Percentiles rank a stretch among this genome's conserved stretches.
Evolutionary conservation across 768 basidiomycete species (phyloP).

Genomic region (Russula griseocarnosa): DNA sequence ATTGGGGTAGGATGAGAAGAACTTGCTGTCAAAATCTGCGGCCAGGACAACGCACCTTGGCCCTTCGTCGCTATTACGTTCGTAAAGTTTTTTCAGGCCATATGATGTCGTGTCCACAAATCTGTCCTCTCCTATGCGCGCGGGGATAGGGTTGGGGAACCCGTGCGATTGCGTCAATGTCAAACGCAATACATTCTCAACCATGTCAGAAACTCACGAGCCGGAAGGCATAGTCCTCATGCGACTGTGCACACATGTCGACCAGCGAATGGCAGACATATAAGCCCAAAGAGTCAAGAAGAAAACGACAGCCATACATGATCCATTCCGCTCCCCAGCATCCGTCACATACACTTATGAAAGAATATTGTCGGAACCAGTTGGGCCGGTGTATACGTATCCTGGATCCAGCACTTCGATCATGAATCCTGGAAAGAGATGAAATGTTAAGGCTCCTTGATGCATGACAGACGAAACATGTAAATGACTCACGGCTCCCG

Average conservation of each 20-base stretch:
- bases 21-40: constrained; percentile 94
- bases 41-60: constrained; percentile 76
- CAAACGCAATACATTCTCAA: too few relatives aligned
- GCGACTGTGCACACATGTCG: too few relatives aligned
- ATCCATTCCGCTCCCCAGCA: too few relatives aligned
- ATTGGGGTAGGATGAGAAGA: constrained; percentile 60
- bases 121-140: constrained; percentile 80
- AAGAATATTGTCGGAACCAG: neutral
- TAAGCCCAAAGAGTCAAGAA: too few relatives aligned
- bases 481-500: neutral
- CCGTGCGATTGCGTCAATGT: too few relatives aligned
- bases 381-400: neutral
- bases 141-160: too few relatives aligned
- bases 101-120: constrained; percentile 80
- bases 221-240: too few relatives aligned
- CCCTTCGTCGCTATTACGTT: constrained; percentile 97
- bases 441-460: neutral
- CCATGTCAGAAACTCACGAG: too few relatives aligned
- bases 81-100: constrained; percentile 65
- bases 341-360: too few relatives aligned
- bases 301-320: too few relatives aligned
- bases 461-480: neutral
- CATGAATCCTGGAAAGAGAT: neutral
- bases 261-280: too few relatives aligned
- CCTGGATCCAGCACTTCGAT: neutral